Conservation (phyloP, 148 eudicot species). For the Fagopyrum homotropicum region DNA sequence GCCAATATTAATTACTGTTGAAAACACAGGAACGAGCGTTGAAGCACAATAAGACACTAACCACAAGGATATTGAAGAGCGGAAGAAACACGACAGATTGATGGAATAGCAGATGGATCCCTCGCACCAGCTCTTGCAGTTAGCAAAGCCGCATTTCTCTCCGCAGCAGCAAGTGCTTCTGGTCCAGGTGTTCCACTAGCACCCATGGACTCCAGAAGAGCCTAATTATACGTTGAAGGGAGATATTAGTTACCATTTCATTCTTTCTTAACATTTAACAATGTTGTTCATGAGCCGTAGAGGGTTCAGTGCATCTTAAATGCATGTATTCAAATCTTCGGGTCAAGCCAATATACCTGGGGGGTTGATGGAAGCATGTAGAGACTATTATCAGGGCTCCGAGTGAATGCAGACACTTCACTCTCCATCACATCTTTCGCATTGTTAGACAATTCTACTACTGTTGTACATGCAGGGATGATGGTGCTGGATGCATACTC, state of each 20-base stretch:
- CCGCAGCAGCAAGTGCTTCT: conserved; percentile 81
- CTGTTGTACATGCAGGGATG: conserved; percentile 77
- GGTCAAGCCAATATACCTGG: conserved; percentile 44
- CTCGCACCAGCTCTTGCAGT: conserved; percentile 98
- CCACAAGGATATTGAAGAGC: conserved; percentile 95
- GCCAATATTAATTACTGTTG: neutral
- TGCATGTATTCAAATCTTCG: neutral
- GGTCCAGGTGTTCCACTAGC: conserved; percentile 71
- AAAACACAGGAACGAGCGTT: neutral
- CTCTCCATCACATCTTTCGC: conserved; percentile 81
- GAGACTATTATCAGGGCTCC: conserved; percentile 80
- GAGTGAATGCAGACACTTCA: conserved; percentile 77
- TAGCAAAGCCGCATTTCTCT: conserved; percentile 79
- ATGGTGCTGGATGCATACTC: conserved; percentile 94
- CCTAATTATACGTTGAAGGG: conserved; percentile 34
- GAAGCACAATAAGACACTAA: conserved; percentile 13
- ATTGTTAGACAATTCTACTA: conserved; percentile 54
- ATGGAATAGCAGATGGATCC: conserved; percentile 98
- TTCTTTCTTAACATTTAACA: neutral
- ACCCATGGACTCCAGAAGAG: conserved; percentile 86
- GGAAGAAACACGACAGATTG: conserved; percentile 94
- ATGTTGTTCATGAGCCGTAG: neutral
- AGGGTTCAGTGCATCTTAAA: neutral
- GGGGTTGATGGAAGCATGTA: conserved; percentile 98
- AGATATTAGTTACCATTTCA: neutral